Evolutionary conservation across 352 stramenopile species (phyloP), one percentile per base, ranked within the genome.

Genomic region (Phytophthora cryptogea): DNA sequence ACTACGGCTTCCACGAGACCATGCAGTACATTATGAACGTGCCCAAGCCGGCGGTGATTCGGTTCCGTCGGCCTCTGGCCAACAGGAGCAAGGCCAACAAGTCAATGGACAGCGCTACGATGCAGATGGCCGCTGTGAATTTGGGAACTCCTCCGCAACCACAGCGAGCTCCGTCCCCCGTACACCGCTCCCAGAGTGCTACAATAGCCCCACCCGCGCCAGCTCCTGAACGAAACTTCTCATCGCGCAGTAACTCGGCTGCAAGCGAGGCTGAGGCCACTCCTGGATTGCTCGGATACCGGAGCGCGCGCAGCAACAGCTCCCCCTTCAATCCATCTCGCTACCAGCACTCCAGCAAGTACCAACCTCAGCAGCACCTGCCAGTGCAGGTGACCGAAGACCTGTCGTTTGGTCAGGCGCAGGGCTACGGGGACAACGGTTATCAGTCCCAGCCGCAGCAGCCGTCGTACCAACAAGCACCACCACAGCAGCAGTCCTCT

Each of bases 21-120:
- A 92, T 94, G 81, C 74, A 87, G 52, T 90, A 90, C 65, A 83
- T 94, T 66, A 91, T 90, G 81, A 86, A 89, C 62, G 81, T 92
- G 39, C 80, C 83, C 49, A 92, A 92, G 71, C 85, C 85, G 5
- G 81, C 83, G 0, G 76, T 92, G 1, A 75, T 94, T 17, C 81
- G 85, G 5, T 94, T 94, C 56, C 80, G 80, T 49, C 72, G 78
- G 2, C 58, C 67, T 31, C 11, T 42, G 5, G 53, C 41, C 1
- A 72, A 72, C 32, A 49, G 50, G 13, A 61, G 35, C 44, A 74
- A 75, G 50, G 59, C 58, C 5, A 39, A 30, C 8, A 67, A 71
- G 20, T 17, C 47, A 3, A 31, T 28, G 5, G 53, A 64, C 32
- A 63, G 39, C 33, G 32, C 49, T 11, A 74, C 48, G 7, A 40